Percentiles rank a stretch among this genome's conserved stretches.
These are phyloP conservation scores for Zarea fungicola DNA, from an alignment of 2,329 filamentous ascomycete genomes.

Conservation along the genomic window DNA sequence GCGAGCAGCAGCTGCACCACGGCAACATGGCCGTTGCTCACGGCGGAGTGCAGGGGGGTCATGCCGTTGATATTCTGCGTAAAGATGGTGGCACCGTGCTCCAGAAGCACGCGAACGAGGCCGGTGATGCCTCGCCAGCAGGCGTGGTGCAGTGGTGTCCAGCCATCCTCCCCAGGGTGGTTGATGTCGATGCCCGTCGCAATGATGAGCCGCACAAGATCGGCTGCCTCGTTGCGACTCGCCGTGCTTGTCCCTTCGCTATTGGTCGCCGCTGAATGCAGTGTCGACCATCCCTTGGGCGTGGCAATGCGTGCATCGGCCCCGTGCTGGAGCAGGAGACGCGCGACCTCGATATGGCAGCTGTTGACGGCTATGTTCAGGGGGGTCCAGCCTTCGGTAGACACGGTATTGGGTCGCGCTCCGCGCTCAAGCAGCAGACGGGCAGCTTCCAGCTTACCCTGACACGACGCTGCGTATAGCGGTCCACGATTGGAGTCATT, in stretches of 20 bases:
- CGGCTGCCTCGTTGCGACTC: not conserved
- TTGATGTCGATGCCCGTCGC: slow-evolving; percentile 1
- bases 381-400: not conserved
- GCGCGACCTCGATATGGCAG: not conserved
- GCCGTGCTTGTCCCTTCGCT: not conserved
- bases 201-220: not conserved
- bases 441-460: not conserved
- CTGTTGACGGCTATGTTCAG: slow-evolving; percentile 2
- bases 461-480: not conserved
- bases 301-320: slow-evolving; percentile 7
- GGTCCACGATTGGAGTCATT: not conserved
- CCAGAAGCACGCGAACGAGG: slow-evolving; percentile 1
- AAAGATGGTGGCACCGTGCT: not conserved
- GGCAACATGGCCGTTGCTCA: slow-evolving; percentile 5
- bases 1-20: slow-evolving; percentile 1
- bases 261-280: slow-evolving; percentile 1
- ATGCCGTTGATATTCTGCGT: not conserved
- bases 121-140: slow-evolving; percentile 1
- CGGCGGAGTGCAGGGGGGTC: not conserved
- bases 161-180: slow-evolving; percentile 2
- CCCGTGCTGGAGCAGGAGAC: slow-evolving; percentile 6
- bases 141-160: slow-evolving; percentile 9
- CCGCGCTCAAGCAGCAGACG: not conserved
- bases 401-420: not conserved
- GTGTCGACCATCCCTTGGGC: slow-evolving; percentile 4